Conservation (phyloP, 148 eudicot species). For the Vaccinium macrocarpon region DNA sequence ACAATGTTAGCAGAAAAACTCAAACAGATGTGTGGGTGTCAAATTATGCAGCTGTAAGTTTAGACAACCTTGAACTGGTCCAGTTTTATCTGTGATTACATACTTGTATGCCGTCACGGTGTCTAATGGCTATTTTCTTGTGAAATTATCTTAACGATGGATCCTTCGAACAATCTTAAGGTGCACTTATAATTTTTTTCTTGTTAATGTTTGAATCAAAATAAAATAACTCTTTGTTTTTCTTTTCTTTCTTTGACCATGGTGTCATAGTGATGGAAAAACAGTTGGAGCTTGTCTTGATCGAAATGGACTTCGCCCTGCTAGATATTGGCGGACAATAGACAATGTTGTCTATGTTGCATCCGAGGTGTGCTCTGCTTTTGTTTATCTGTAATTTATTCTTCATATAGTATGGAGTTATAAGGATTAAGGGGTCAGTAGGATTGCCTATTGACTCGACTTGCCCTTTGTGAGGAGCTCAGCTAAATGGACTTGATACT, state of each 20-base stretch:
- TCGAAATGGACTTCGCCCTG: constrained; percentile 98
- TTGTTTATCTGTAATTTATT: background rate
- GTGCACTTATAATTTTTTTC: background rate
- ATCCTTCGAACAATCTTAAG: background rate
- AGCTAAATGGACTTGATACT: constrained; percentile 1
- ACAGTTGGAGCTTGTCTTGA: constrained; percentile 99
- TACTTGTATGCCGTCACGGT: background rate
- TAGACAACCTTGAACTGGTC: background rate
- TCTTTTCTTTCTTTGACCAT: background rate
- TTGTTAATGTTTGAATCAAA: background rate
- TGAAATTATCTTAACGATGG: background rate
- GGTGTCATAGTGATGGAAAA: constrained; percentile 77
- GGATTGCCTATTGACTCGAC: background rate
- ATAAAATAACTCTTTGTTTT: background rate
- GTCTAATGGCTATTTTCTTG: constrained; percentile 1
- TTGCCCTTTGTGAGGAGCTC: constrained; percentile 1
- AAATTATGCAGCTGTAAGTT: background rate
- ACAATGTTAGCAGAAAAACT: background rate
- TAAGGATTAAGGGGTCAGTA: background rate
- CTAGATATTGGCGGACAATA: constrained; percentile 95
- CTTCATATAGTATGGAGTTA: background rate
- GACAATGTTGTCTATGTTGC: constrained; percentile 98
- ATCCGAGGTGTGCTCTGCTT: constrained; percentile 70
- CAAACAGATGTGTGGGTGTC: background rate
- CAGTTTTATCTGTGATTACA: background rate